Conservation (phyloP, 1,284 basidiomycete species). For the Cryptococcus neoformans region DNA sequence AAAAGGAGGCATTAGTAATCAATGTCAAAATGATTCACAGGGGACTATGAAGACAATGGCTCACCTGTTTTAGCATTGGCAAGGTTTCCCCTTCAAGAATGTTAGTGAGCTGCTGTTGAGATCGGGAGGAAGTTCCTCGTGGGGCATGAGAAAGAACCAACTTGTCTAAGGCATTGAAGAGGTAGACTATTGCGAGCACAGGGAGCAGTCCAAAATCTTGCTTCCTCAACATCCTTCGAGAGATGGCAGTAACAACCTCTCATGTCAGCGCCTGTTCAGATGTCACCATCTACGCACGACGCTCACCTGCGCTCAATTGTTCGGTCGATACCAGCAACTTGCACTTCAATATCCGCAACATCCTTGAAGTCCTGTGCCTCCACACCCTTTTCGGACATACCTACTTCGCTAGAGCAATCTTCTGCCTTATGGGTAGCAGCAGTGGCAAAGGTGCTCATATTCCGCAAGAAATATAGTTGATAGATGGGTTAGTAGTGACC, state of each 20-base stretch:
- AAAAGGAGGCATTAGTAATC: not conserved
- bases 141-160: not conserved
- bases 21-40: not conserved
- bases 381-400: not conserved
- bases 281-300: not conserved
- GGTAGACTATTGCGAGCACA: constrained; percentile 15
- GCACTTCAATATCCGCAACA: not conserved
- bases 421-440: not conserved
- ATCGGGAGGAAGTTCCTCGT: not conserved
- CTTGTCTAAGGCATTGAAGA: constrained; percentile 55
- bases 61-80: constrained; percentile 55
- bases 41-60: not conserved
- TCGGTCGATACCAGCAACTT: not conserved
- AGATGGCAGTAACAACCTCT: not conserved
- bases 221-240: constrained; percentile 8
- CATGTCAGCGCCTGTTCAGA: not conserved
- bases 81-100: constrained; percentile 49
- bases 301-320: not conserved
- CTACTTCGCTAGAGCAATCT: not conserved
- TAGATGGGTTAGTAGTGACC: no score
- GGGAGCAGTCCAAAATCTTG: constrained; percentile 13
- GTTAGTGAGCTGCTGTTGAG: not conserved
- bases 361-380: not conserved
- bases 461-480: no score
- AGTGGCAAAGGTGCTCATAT: no score